Conservation (phyloP, 768 basidiomycete species). For the Trametes villosa region DNA sequence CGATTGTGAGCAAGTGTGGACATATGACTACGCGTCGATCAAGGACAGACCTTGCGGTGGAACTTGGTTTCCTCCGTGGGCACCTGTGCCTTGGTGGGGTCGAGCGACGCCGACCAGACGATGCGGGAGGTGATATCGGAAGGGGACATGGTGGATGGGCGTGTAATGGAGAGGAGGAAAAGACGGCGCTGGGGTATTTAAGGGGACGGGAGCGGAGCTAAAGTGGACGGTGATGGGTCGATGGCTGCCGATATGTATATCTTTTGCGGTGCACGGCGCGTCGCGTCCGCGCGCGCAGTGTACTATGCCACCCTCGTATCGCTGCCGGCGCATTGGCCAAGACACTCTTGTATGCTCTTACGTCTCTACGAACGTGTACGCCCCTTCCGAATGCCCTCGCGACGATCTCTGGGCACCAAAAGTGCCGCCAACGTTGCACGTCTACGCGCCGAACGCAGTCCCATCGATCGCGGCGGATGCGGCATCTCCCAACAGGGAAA, state of each 20-base stretch:
- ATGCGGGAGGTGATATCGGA: constrained; percentile 70
- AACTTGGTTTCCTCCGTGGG: constrained; percentile 83
- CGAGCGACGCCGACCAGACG: constrained; percentile 89
- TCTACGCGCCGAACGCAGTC: not conserved
- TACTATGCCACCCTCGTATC: not conserved
- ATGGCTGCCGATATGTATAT: constrained; percentile 25
- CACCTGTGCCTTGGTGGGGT: constrained; percentile 68
- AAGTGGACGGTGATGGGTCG: constrained; percentile 23
- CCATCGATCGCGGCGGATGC: constrained; percentile 22
- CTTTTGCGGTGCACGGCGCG: constrained; percentile 6
- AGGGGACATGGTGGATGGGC: constrained; percentile 30
- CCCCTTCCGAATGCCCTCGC: not conserved
- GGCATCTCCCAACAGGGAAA: constrained; percentile 16
- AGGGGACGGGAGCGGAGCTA: constrained; percentile 24
- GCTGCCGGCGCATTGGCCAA: constrained; percentile 7
- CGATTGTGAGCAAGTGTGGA: constrained; percentile 1
- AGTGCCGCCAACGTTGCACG: not conserved
- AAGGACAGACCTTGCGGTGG: constrained; percentile 75
- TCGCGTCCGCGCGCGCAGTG: not conserved
- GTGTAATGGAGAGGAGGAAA: constrained; percentile 13
- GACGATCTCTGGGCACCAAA: constrained; percentile 9
- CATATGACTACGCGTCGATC: constrained; percentile 29
- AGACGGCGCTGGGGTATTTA: constrained; percentile 18
- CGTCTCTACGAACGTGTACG: constrained; percentile 22
- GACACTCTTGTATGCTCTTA: not conserved